Evolutionary conservation across 1,139 yeast genomes (phyloP).

Genomic region (Wickerhamomyces sp.): DNA sequence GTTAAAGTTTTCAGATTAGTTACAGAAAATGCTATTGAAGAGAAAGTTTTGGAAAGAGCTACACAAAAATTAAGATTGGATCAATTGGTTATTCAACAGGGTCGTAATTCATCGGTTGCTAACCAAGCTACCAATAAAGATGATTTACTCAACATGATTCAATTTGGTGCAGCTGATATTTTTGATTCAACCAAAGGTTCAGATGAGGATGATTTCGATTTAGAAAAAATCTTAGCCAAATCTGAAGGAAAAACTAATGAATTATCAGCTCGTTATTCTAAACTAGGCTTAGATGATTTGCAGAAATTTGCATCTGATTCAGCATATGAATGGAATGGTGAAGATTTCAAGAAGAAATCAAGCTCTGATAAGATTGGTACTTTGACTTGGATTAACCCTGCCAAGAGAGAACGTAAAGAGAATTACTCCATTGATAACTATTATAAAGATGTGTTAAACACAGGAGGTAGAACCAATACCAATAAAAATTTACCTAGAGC

Average conservation of each 20-base stretch:
- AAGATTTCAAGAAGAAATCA: slow-evolving; percentile 68
- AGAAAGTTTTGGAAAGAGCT: slow-evolving; percentile 75
- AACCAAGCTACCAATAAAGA: slow-evolving; percentile 52
- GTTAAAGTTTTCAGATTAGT: slow-evolving; percentile 73
- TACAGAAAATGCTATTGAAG: slow-evolving; percentile 79
- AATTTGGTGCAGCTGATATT: slow-evolving; percentile 69
- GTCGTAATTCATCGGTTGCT: slow-evolving; percentile 34
- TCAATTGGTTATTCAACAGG: slow-evolving; percentile 79
- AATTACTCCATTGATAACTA: slow-evolving; percentile 77
- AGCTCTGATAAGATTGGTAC: slow-evolving; percentile 33
- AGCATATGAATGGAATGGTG: slow-evolving; percentile 85
- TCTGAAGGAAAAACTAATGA: slow-evolving; percentile 63
- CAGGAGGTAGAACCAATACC: slow-evolving; percentile 50
- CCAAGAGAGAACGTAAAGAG: slow-evolving; percentile 75
- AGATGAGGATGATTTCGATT: slow-evolving; percentile 47
- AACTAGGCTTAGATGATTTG: slow-evolving; percentile 68
- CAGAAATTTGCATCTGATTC: slow-evolving; percentile 67
- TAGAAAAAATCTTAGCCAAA: slow-evolving; percentile 53
- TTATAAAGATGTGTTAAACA: slow-evolving; percentile 70
- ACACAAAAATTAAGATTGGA: slow-evolving; percentile 74
- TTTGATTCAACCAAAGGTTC: slow-evolving; percentile 34
- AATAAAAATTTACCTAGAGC: slow-evolving; percentile 49
- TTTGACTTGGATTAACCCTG: slow-evolving; percentile 64
- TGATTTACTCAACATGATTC: slow-evolving; percentile 75
- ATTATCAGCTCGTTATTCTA: slow-evolving; percentile 58